These are phyloP conservation scores for Aureobasidium leucospermi DNA, from an alignment of 2,329 filamentous ascomycete species.

Conservation along the genomic window DNA sequence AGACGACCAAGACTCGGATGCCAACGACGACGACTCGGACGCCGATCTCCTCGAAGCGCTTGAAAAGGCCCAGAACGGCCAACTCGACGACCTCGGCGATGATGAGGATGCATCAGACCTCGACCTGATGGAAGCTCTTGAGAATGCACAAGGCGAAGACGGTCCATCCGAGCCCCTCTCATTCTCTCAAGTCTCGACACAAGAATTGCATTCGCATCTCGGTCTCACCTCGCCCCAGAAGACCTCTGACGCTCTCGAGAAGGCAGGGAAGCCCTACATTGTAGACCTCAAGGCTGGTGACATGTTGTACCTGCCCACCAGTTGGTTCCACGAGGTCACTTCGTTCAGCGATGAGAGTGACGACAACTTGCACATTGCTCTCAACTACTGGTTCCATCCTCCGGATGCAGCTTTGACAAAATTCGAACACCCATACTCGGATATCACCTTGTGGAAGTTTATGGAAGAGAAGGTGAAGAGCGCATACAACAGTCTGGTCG, in stretches of 20 bases:
- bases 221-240: background rate
- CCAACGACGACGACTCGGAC: background rate
- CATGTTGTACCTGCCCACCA: conserved; percentile 9
- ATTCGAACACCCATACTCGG: background rate
- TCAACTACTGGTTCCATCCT: conserved; percentile 14
- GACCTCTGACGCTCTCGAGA: background rate
- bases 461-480: conserved; percentile 3
- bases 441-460: background rate
- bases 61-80: conserved; percentile 3
- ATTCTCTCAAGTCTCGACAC: background rate
- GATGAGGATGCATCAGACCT: background rate
- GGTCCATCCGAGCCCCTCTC: conserved; percentile 11
- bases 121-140: background rate
- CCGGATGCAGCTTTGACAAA: background rate
- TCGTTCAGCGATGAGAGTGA: background rate
- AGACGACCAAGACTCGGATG: background rate
- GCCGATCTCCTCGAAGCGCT: conserved; percentile 7
- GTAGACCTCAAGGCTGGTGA: conserved; percentile 8
- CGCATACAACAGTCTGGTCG: background rate
- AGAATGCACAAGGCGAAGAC: background rate
- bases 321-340: conserved; percentile 11
- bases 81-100: background rate
- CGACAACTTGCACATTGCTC: conserved; percentile 4
- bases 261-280: conserved; percentile 5
- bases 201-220: conserved; percentile 6